Evolutionary conservation across 768 basidiomycete genomes (phyloP).

Genomic region (Amanita fuliginea): DNA sequence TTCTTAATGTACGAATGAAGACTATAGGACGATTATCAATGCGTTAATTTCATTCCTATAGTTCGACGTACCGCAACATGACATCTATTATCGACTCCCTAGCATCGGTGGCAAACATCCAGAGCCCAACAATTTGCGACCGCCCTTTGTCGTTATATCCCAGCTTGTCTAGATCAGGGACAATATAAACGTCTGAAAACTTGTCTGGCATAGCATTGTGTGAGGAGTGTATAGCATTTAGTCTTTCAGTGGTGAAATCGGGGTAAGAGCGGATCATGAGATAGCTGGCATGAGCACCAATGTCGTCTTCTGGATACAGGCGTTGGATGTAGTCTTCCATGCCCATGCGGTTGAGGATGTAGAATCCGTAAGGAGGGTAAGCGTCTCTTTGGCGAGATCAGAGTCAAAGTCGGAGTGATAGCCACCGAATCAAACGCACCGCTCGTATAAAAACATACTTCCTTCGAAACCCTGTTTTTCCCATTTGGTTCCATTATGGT

Average conservation of each 20-base stretch:
- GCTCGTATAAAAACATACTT: constrained; percentile 83
- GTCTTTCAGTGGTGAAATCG: constrained; percentile 45
- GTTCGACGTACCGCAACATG: constrained; percentile 43
- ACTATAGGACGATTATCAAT: constrained; percentile 19
- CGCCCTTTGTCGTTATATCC: constrained; percentile 42
- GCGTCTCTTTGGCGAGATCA: constrained; percentile 35
- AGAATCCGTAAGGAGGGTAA: constrained; percentile 79
- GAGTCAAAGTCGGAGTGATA: constrained; percentile 5
- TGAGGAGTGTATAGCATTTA: constrained; percentile 24
- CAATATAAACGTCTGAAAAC: constrained; percentile 38
- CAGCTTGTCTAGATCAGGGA: constrained; percentile 33
- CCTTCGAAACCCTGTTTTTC: constrained; percentile 78
- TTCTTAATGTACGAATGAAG: constrained; percentile 57
- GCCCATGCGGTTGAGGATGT: constrained; percentile 74
- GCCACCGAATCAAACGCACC: constrained; percentile 32
- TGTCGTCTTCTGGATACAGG: constrained; percentile 70
- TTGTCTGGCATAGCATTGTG: constrained; percentile 22
- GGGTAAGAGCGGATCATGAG: constrained; percentile 69
- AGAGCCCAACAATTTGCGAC: constrained; percentile 54
- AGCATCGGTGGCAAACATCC: constrained; percentile 62
- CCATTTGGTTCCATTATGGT: constrained; percentile 67
- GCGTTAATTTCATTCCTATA: background rate
- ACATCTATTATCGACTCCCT: constrained; percentile 66
- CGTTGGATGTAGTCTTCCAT: constrained; percentile 68
- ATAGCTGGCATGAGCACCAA: constrained; percentile 50